Base-by-base conservation (phyloP, 2,329 filamentous ascomycete species). In the Dendryphion nanum region DNA sequence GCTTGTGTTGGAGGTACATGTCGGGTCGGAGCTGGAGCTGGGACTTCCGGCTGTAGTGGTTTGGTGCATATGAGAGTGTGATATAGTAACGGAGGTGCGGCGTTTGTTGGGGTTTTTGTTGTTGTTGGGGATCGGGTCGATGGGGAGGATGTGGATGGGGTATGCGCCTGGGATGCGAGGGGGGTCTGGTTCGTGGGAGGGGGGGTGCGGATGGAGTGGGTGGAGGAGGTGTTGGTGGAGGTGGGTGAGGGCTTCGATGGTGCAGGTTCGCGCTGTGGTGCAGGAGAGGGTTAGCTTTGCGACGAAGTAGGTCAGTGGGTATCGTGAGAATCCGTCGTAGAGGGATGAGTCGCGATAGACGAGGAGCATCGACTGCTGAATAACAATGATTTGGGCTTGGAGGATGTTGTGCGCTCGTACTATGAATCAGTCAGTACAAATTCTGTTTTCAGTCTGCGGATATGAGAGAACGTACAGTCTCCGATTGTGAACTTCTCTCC, bases 401-500 rank as follows among this genome's bases (percentile, higher is more conserved):
- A 64, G 48, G 24, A 62, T 56, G 18, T 45, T 57, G 24, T 55
- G 59, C 3, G 57, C 45, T 10, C 53, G 50, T 30, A 56, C 57
- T 61, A 18, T 21, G 14, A 4, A 7, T 36, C 10, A 15, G 7
- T 30, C 6, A 35, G 17, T 35, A 6, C 19, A 14, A 10, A 12
- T 17, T 36, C 13, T 16, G 12, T 3, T 4, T 21, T 10, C 18
- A 16, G 26, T 2, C n/a, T 6, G 6, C n/a, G n/a, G n/a, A n/a
- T n/a, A n/a, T n/a, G n/a, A n/a, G n/a, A n/a, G 21, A 18, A 35
- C 56, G n/a, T 50, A 55, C 57, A 44, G 29, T 64, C 61, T 21
- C 61, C 61, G 12, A 50, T 40, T 4, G 61, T 59, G 33, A 50
- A 64, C n/a, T 42, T 41, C 33, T 62, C 52, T 10, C 59, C 58